Percentiles rank a stretch among this genome's conserved stretches.
Conservation (phyloP, 2,329 filamentous ascomycete genomes). For the Blastomyces gilchristii region DNA sequence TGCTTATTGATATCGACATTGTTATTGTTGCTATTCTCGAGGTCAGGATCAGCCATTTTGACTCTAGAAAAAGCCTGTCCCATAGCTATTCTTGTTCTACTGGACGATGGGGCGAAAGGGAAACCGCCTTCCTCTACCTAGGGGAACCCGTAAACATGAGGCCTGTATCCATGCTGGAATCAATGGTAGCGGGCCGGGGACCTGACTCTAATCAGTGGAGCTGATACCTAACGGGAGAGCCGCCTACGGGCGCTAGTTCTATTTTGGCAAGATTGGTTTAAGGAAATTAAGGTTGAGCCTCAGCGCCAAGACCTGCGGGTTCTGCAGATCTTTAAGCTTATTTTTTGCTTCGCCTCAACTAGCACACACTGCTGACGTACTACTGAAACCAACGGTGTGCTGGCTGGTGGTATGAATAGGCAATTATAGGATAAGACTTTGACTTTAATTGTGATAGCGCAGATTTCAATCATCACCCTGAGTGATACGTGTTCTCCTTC, state of each 20-base stretch:
- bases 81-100: no score
- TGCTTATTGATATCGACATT: no score
- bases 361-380: background rate
- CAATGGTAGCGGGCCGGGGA: no score
- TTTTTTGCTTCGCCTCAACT: background rate
- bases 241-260: background rate
- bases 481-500: background rate
- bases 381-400: background rate
- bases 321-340: background rate
- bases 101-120: no score
- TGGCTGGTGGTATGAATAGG: background rate
- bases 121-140: no score
- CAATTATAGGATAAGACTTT: background rate
- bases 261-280: background rate
- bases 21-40: no score
- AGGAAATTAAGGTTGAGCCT: background rate
- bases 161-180: no score
- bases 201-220: no score
- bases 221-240: no score
- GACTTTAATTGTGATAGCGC: background rate
- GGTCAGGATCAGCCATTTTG: no score
- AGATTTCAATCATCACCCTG: background rate
- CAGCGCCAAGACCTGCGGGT: background rate
- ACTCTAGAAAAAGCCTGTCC: no score
- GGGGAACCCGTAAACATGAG: no score